Conservation (phyloP, 2,329 filamentous ascomycete genomes). For the Clonostachys rhizophaga region DNA sequence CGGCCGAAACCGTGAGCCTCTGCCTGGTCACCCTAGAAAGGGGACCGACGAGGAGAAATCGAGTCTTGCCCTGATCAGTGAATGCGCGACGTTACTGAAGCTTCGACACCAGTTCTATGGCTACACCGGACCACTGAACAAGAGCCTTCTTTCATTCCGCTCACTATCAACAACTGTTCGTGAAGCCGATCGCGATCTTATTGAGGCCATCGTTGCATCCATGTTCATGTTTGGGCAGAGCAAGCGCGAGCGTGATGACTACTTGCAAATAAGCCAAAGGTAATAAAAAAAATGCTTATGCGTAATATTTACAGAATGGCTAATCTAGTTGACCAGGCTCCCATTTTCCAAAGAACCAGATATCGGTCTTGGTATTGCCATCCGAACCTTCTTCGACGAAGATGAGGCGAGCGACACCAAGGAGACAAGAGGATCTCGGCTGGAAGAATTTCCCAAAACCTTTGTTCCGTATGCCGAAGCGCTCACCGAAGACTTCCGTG, state of each 20-base stretch:
- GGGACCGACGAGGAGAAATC: slow-evolving; percentile 68
- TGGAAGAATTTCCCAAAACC: slow-evolving; percentile 42
- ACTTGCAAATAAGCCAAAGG: slow-evolving; percentile 66
- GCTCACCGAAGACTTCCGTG: slow-evolving; percentile 54
- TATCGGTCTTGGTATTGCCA: slow-evolving; percentile 71
- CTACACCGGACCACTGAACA: slow-evolving; percentile 90
- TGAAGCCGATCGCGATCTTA: slow-evolving; percentile 72
- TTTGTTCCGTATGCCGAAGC: slow-evolving; percentile 56
- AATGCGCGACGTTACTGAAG: slow-evolving; percentile 78
- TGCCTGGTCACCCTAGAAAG: slow-evolving; percentile 50
- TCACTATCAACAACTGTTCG: slow-evolving; percentile 78
- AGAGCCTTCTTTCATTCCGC: slow-evolving; percentile 82
- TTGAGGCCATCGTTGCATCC: slow-evolving; percentile 76
- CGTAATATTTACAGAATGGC: slow-evolving; percentile 8
- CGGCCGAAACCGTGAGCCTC: slow-evolving; percentile 54
- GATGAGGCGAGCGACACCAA: slow-evolving; percentile 53
- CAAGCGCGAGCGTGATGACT: slow-evolving; percentile 63
- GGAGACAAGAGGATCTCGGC: slow-evolving; percentile 36
- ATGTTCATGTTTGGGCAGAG: slow-evolving; percentile 80
- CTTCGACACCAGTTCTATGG: slow-evolving; percentile 80
- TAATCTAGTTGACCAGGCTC: slow-evolving; percentile 32
- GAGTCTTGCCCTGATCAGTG: slow-evolving; percentile 77
- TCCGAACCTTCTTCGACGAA: slow-evolving; percentile 76
- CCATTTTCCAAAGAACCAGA: slow-evolving; percentile 69
- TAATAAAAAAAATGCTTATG: slow-evolving; percentile 31